Evolutionary conservation across 192 early-diverging fungal species (phyloP), one percentile per base, ranked within the genome.

Genomic region (Lunasporangiospora selenospora): DNA sequence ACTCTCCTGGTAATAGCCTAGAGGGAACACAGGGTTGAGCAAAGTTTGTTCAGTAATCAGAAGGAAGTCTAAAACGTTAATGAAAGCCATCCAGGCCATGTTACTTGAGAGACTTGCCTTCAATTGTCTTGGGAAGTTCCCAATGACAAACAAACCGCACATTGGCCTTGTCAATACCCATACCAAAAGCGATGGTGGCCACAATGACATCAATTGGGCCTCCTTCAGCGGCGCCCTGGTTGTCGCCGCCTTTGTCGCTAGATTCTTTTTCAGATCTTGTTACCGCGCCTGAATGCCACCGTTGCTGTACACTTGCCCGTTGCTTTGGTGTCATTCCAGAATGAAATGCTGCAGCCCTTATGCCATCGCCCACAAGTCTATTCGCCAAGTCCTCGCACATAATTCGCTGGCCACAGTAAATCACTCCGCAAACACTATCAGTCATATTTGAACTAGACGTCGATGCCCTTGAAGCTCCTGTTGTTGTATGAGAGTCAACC

Each of bases 101-200:
- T 37, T 23, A 18, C 45, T n/a, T 46, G 45, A 46, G 18, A 46
- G 64, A 96, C 96, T 2, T 57, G 63, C 93, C 88, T 81, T 92
- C 91, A n/a, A 91, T 65, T 45, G 88, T 84, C 6, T 88, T 87
- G 3, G 91, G 85, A 31, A 92, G 50, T 26, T 83, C 85, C 67
- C 86, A 86, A 58, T 92, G 91, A 37, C 91, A 82, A 4, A 92
- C 86, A 52, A 85, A 88, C 19, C 90, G 82, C 9, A 89, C 82
- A 45, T 91, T 83, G 18, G 83, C 55, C 53, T 92, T 88, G 51
- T 92, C 85, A 19, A 91, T 87, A 15, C 90, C 90, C 83, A 93
- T 81, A 4, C 91, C 91, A 79, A 91, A 91, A 2, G 89, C 90
- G 21, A 90, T 85, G 0, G 91, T 93, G 10, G 91, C 90, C 2